Percentiles rank a stretch among this genome's conserved stretches.
Conservation (phyloP, 1,284 basidiomycete species). For the Phellopilus nigrolimitatus region DNA sequence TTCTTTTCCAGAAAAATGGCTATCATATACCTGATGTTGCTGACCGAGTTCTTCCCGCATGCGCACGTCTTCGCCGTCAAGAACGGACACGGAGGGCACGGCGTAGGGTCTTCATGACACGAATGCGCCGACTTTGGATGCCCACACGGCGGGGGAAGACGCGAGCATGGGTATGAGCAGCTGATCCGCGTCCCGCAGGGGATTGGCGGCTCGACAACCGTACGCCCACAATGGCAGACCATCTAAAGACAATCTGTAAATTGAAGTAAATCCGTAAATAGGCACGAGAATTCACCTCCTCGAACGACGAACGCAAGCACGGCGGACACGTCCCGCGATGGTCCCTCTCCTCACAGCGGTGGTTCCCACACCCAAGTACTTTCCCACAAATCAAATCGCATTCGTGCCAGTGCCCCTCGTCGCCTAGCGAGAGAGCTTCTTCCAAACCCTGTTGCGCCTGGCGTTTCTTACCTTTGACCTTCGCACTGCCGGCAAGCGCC, state of each 20-base stretch:
- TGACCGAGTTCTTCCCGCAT: slow-evolving; percentile 78
- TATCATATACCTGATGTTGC: slow-evolving; percentile 44
- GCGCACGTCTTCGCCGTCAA: slow-evolving; percentile 77
- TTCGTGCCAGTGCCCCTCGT: slow-evolving; percentile 65
- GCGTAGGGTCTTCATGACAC: slow-evolving; percentile 65
- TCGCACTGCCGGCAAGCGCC: slow-evolving; percentile 44
- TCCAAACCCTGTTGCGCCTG: slow-evolving; percentile 28
- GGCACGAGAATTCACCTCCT: slow-evolving; percentile 56
- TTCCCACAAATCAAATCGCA: slow-evolving; percentile 79
- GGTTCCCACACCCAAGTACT: slow-evolving; percentile 67
- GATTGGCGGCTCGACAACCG: slow-evolving; percentile 64
- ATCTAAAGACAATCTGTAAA: too few relatives aligned
- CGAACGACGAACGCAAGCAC: slow-evolving; percentile 83
- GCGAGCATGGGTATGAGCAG: slow-evolving; percentile 76
- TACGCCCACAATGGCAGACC: slow-evolving; percentile 75
- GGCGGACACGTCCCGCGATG: slow-evolving; percentile 77
- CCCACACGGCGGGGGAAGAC: slow-evolving; percentile 70
- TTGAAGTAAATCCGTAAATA: slow-evolving; percentile 13
- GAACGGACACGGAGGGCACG: slow-evolving; percentile 83
- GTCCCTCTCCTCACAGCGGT: slow-evolving; percentile 72
- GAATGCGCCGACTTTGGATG: slow-evolving; percentile 73
- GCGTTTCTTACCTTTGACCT: slow-evolving; percentile 58
- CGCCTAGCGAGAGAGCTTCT: slow-evolving; percentile 34
- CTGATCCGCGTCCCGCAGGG: slow-evolving; percentile 74
- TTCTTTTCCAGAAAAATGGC: neutral